Base-by-base conservation (phyloP, 176 grass and related monocot genomes). In the Oryza glumipatula region DNA sequence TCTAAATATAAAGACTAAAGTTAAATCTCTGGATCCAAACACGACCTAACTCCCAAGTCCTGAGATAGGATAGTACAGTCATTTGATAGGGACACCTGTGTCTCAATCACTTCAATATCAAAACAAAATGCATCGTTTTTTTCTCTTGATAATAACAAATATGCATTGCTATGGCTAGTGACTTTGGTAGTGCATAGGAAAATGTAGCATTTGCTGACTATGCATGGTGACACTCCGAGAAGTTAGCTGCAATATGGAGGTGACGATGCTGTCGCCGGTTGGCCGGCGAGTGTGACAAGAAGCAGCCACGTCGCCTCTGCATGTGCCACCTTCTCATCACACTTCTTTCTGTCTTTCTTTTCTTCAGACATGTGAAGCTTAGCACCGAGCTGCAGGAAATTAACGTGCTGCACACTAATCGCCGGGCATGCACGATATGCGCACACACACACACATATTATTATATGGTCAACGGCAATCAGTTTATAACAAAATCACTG, bases 321-420 rank as follows among this genome's bases (percentile, higher is more conserved):
- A 58, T 58, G 54, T 58, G 58, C 67, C 68, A 43, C 1, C 38
- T 71, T 71, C 24, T 46, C 15, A 22, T 22, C 47, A 39, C 45
- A 9, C 54, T 21, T 56, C 58, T 38, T 38, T 28, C 30, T 36
- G 33, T 67, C 16, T 46, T 72, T 38, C 36, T 38, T 38, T 28
- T 78, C 38, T 11, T n/a, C 76, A 26, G 4, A 9, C 60, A 54
- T 39, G 48, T 58, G 66, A 56, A 56, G 78, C 2, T 5, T 56
- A 15, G n/a, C 10, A 5, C 17, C n/a, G 49, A 43, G 33, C 0
- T n/a, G 23, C 70, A 74, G 2, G 24, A 65, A 65, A 63, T 63
- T 10, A 23, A 74, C 41, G 70, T 82, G 80, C 21, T 11, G 11
- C 52, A 33, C 80, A 82, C 68, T 73, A 58, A 21, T 26, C 44